Evolutionary conservation across 1,284 basidiomycete genomes (phyloP), one percentile per base, ranked within the genome.

Genomic region (Ceratobasidium sp.): DNA sequence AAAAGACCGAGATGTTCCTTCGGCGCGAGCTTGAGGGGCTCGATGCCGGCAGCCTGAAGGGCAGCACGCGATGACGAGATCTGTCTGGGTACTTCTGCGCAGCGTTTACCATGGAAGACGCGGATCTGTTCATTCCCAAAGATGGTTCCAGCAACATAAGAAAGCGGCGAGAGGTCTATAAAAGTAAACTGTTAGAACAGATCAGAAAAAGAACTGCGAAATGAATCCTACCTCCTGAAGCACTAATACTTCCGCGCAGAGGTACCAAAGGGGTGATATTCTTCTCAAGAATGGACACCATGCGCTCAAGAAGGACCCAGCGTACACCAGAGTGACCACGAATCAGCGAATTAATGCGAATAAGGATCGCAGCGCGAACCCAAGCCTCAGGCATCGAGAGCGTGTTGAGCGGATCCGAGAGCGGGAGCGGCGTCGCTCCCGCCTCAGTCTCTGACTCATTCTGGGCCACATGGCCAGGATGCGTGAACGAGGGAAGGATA

Each of bases 281-380:
- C 76, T 89, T 89, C 59, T 86, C 83, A 64, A 97, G 87, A 69
- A 96, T 87, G 45, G 89, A 86, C 75, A 87, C 88, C 89, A 96
- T 93, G 79, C 90, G 90, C 81, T 94, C 87, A 74, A 96, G 88
- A 48, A 96, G 88, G 77, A 91, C 89, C 87, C 91, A 91, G 27
- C 94, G 88, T 9, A 96, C 91, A 59, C 93, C 95, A 45, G 93
- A 95, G 83, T 96, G 95, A 0, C 93, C 94, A n/a, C 94, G 89
- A 71, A 94, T 89, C 66, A 95, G 88, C 1, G 93, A 94, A 84
- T 96, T 96, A 85, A 94, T 91, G 78, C 95, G 91, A 77, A 97
- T 87, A 9, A 95, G 84, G 78, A 96, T 94, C 0, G 95, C 94
- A 17, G 92, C 95, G 64, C 94, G 90, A n/a, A 95, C 94, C 92